These are phyloP conservation scores for Bifiguratus adelaidae DNA, from an alignment of 192 early-diverging fungal species.

Conservation along the genomic window DNA sequence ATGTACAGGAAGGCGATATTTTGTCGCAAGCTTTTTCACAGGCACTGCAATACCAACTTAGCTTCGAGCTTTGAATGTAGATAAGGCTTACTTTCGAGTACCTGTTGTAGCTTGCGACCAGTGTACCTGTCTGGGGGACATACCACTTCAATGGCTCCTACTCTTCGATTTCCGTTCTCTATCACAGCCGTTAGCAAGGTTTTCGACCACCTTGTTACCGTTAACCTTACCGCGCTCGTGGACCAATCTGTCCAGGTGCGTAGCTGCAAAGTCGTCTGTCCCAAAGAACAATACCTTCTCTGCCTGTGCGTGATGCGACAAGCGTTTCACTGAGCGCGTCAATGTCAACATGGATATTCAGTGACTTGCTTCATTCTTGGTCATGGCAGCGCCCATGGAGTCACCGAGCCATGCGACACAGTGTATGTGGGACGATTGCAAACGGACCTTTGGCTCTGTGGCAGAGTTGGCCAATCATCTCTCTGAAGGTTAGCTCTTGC, in stretches of 20 bases:
- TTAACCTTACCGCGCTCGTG: background rate
- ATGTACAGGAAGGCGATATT: slow-evolving; percentile 24
- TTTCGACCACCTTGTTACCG: slow-evolving; percentile 14
- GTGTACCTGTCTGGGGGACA: slow-evolving; percentile 17
- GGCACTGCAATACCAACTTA: slow-evolving; percentile 20
- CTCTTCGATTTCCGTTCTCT: slow-evolving; percentile 14
- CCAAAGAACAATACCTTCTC: slow-evolving; percentile 91
- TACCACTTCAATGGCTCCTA: slow-evolving; percentile 16
- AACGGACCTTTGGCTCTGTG: background rate
- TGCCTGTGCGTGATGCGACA: too few relatives aligned
- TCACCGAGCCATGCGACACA: too few relatives aligned
- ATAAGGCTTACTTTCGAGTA: slow-evolving; percentile 11
- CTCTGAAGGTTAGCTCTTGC: background rate
- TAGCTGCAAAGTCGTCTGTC: slow-evolving; percentile 69
- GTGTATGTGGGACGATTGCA: background rate
- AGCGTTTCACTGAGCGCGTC: too few relatives aligned
- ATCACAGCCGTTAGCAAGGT: slow-evolving; percentile 11
- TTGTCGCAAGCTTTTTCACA: slow-evolving; percentile 30
- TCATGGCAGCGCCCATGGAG: too few relatives aligned
- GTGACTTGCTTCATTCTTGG: too few relatives aligned
- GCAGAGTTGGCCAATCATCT: background rate
- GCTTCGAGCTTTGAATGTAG: background rate
- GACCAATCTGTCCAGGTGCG: slow-evolving; percentile 36
- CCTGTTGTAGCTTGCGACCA: slow-evolving; percentile 12
- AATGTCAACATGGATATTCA: too few relatives aligned